Percentiles rank a stretch among this genome's conserved stretches.
These are phyloP conservation scores for Henckelia pumila DNA, from an alignment of 257 asterid genomes.

Conservation along the genomic window DNA sequence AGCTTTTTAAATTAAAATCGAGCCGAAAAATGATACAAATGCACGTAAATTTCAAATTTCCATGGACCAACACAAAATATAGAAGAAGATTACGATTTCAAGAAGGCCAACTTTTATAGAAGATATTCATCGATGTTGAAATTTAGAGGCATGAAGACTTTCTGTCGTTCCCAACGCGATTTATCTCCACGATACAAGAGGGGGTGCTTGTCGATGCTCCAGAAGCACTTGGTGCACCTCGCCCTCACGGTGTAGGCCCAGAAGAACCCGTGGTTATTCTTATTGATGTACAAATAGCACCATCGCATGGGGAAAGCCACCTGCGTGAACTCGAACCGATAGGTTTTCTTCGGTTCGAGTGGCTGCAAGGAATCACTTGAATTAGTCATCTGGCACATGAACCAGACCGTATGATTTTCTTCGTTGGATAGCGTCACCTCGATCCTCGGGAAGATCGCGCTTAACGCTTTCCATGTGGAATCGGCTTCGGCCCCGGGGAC, in stretches of 20 bases:
- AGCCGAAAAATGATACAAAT: too few relatives aligned
- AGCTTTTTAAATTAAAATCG: too few relatives aligned
- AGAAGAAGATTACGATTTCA: too few relatives aligned
- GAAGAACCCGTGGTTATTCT: constrained; percentile 41
- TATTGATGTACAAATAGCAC: constrained; percentile 51
- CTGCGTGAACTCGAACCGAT: constrained; percentile 35
- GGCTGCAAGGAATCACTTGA: constrained; percentile 28
- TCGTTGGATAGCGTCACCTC: constrained; percentile 51
- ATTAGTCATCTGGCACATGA: constrained; percentile 48
- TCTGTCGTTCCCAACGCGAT: constrained; percentile 55
- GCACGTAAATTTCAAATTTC: too few relatives aligned
- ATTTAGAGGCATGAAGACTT: constrained; percentile 38
- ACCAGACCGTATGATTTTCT: constrained; percentile 29
- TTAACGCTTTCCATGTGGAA: too few relatives aligned
- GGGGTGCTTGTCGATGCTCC: constrained; percentile 36
- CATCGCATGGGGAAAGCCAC: constrained; percentile 61
- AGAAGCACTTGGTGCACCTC: constrained; percentile 54
- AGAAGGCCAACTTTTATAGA: too few relatives aligned
- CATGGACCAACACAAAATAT: too few relatives aligned
- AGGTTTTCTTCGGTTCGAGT: constrained; percentile 35
- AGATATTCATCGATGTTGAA: constrained; percentile 2
- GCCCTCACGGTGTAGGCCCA: constrained; percentile 60
- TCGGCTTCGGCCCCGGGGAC: background rate
- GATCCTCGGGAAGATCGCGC: too few relatives aligned
- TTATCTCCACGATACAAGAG: constrained; percentile 43